Percentiles rank a stretch among this genome's conserved stretches.
Evolutionary conservation across 2,329 filamentous ascomycete genomes (phyloP).

Genomic region (Bisporella sp.): DNA sequence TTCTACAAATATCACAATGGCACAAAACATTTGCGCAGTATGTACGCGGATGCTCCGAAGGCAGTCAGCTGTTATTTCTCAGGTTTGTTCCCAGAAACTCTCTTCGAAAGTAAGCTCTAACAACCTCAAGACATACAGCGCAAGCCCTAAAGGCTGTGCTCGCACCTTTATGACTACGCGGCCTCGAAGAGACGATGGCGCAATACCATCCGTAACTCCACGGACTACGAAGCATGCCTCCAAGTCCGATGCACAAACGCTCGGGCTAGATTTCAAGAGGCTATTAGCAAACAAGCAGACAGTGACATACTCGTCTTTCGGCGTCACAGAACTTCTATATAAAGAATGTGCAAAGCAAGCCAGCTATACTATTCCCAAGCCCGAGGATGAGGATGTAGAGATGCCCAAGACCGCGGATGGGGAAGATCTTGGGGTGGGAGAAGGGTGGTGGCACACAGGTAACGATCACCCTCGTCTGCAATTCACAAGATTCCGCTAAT

Average conservation of each 20-base stretch:
- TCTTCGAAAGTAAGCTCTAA: conserved; percentile 3
- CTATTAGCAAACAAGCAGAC: conserved; percentile 34
- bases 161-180: conserved; percentile 18
- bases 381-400: conserved; percentile 44
- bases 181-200: conserved; percentile 19
- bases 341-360: conserved; percentile 21
- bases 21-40: conserved; percentile 20
- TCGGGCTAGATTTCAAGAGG: conserved; percentile 10
- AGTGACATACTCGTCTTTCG: conserved; percentile 68
- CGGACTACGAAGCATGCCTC: not conserved
- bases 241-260: conserved; percentile 5
- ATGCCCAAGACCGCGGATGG: conserved; percentile 69
- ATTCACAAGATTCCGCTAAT: no score
- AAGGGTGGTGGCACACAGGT: conserved; percentile 80
- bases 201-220: conserved; percentile 5
- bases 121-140: conserved; percentile 1
- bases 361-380: conserved; percentile 19
- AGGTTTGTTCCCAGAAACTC: conserved; percentile 8
- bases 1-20: conserved; percentile 8
- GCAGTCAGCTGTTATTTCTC: conserved; percentile 12
- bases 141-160: conserved; percentile 2
- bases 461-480: conserved; percentile 9
- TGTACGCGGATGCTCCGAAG: conserved; percentile 22
- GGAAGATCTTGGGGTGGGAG: conserved; percentile 72
- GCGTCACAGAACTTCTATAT: conserved; percentile 64